Percentiles rank a stretch among this genome's conserved stretches.
Evolutionary conservation across 2,329 filamentous ascomycete species (phyloP).

Genomic region (Metarhizium sp.): DNA sequence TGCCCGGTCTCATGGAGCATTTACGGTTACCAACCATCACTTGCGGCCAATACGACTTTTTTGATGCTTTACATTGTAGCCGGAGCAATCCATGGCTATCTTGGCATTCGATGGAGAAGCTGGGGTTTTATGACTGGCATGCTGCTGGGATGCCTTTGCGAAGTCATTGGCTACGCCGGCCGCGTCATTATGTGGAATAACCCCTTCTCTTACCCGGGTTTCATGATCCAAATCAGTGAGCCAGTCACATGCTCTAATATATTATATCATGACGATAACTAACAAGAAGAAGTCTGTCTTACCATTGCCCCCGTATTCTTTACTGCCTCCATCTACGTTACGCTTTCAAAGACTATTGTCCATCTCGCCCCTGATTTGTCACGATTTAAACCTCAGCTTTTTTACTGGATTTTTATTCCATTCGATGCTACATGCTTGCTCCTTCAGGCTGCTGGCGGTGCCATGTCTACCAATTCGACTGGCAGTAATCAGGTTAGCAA

Average conservation of each 20-base stretch:
- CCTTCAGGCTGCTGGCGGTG: background rate
- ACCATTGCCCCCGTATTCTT: constrained; percentile 17
- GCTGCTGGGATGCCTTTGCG: constrained; percentile 42
- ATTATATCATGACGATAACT: background rate
- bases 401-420: background rate
- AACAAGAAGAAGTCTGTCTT: constrained; percentile 1
- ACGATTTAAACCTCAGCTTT: background rate
- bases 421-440: background rate
- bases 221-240: constrained; percentile 51
- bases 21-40: constrained; percentile 30
- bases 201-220: constrained; percentile 46
- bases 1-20: constrained; percentile 38
- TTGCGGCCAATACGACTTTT: constrained; percentile 36
- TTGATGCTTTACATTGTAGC: constrained; percentile 31
- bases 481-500: background rate
- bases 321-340: constrained; percentile 15
- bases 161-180: constrained; percentile 52
- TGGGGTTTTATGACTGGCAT: constrained; percentile 38
- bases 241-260: background rate
- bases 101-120: constrained; percentile 28
- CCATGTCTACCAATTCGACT: background rate
- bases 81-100: constrained; percentile 28
- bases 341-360: constrained; percentile 14
- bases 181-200: constrained; percentile 46
- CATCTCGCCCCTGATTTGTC: constrained; percentile 6